Base-by-base conservation (phyloP, 208 protist genomes). In the Crithidia bombi region DNA sequence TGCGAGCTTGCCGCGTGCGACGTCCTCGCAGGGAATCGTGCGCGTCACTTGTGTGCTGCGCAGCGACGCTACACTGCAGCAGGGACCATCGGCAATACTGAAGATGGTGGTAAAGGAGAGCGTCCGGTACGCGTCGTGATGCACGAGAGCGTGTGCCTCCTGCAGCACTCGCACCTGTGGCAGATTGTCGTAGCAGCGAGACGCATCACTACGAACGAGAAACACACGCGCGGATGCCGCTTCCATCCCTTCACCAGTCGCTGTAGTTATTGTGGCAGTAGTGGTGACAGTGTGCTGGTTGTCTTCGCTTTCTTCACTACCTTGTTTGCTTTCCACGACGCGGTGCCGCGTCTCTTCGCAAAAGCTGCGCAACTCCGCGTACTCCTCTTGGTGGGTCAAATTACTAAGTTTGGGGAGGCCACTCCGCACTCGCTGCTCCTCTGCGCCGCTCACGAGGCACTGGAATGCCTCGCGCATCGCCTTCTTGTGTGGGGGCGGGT, bases 111-210 rank as follows among this genome's bases (percentile, higher is more conserved):
- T 76, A 30, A 55, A 69, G 36, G 71, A 36, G 14, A 90, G 41
- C 17, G 73, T 49, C 44, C 82, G 68, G 66, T 94, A 94, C 21
- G 46, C 23, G 5, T 82, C 78, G 65, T 91, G 82, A 19, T 41
- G 14, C 26, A 92, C 39, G 44, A 94, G 70, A 2, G 56, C 25
- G 15, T 73, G 28, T 19, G 89, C 73, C 5, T 50, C 69, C 35
- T 38, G 49, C 66, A 86, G 64, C 21, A 90, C 80, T n/a, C 70
- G 77, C 14, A 49, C 55, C 55, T 94, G 89, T 6, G 79, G 86
- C 38, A 94, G 68, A n/a, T 65, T 71, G 43, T 94, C 86, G 35
- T 89, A 94, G 64, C 89, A 94, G 25, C 82, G 75, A 9, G 78
- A 59, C 2, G 81, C 89, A 54, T 94, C 89, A 17, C 79, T 78